phyloP scores from a whole-genome alignment of 805 yeast species.

The Candida patagonica region DNA sequence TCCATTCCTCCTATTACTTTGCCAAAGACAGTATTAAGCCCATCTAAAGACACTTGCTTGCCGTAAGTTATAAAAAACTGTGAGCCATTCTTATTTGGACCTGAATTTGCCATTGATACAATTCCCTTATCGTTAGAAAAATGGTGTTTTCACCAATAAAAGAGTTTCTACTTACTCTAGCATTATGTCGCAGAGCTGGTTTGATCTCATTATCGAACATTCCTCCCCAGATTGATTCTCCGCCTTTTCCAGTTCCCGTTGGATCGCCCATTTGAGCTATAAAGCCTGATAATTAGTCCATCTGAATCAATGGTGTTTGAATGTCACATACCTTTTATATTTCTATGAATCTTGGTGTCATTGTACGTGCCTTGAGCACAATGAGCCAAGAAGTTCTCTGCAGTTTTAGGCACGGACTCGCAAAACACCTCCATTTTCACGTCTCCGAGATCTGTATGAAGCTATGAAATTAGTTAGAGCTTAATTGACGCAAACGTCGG shows the following conservation, averaged over 20 bases:
- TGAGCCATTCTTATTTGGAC: slow-evolving; percentile 83
- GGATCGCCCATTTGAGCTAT: slow-evolving; percentile 31
- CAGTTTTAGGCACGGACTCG: slow-evolving; percentile 31
- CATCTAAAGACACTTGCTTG: slow-evolving; percentile 63
- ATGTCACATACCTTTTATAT: slow-evolving; percentile 31
- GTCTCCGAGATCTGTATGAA: slow-evolving; percentile 10
- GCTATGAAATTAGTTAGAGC: slow-evolving; percentile 1
- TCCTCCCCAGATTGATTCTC: slow-evolving; percentile 38
- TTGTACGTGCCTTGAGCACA: slow-evolving; percentile 37
- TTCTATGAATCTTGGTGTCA: slow-evolving; percentile 25
- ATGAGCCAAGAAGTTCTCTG: slow-evolving; percentile 38
- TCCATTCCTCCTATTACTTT: slow-evolving; percentile 35
- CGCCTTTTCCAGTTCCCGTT: slow-evolving; percentile 30
- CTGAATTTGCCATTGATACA: slow-evolving; percentile 89
- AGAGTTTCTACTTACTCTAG: slow-evolving; percentile 36
- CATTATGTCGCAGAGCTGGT: slow-evolving; percentile 50
- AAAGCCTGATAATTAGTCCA: slow-evolving; percentile 16
- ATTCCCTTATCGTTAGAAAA: slow-evolving; percentile 38
- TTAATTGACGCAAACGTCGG: background rate
- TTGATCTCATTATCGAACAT: slow-evolving; percentile 26
- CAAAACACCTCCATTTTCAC: slow-evolving; percentile 33
- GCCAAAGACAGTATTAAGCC: slow-evolving; percentile 75
- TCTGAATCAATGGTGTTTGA: slow-evolving; percentile 6
- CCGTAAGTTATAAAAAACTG: slow-evolving; percentile 79
- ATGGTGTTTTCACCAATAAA: slow-evolving; percentile 1